Evolutionary conservation across 2,329 filamentous ascomycete genomes (phyloP).

Genomic region (Zopfia rhizophila): DNA sequence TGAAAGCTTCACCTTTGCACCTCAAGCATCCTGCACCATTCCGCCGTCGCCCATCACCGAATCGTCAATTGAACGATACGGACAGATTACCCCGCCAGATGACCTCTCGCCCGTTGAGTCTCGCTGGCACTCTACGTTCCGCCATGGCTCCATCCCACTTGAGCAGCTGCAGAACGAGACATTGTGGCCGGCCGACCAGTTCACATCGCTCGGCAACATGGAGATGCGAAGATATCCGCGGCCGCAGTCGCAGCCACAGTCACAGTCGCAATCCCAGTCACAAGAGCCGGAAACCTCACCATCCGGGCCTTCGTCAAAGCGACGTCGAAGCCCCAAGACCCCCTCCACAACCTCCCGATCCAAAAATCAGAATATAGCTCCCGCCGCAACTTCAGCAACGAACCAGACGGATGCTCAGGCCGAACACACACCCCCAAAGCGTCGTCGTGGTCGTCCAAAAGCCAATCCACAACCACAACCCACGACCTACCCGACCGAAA

Average conservation of each 20-base stretch:
- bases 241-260: not conserved
- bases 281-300: conserved; percentile 12
- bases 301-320: conserved; percentile 32
- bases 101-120: conserved; percentile 41
- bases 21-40: conserved; percentile 34
- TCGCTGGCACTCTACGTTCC: conserved; percentile 7
- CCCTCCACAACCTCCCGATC: conserved; percentile 22
- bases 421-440: conserved; percentile 38
- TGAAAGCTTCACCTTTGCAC: conserved; percentile 16
- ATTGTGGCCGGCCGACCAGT: conserved; percentile 31
- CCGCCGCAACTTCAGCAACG: conserved; percentile 17
- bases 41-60: conserved; percentile 42
- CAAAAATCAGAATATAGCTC: conserved; percentile 16
- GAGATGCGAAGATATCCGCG: no score
- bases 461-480: conserved; percentile 39
- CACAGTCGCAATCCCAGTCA: conserved; percentile 8
- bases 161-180: conserved; percentile 43
- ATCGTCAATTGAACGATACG: conserved; percentile 41
- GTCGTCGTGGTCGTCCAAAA: conserved; percentile 49
- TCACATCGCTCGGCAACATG: not conserved
- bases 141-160: conserved; percentile 40
- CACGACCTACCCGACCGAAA: conserved; percentile 39
- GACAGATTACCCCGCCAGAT: conserved; percentile 51
- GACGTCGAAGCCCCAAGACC: conserved; percentile 37
- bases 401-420: conserved; percentile 26